Percentiles rank a stretch among this genome's conserved stretches.
phyloP scores from a whole-genome alignment of 2,329 filamentous ascomycete species.

The Lojkania enalia region DNA sequence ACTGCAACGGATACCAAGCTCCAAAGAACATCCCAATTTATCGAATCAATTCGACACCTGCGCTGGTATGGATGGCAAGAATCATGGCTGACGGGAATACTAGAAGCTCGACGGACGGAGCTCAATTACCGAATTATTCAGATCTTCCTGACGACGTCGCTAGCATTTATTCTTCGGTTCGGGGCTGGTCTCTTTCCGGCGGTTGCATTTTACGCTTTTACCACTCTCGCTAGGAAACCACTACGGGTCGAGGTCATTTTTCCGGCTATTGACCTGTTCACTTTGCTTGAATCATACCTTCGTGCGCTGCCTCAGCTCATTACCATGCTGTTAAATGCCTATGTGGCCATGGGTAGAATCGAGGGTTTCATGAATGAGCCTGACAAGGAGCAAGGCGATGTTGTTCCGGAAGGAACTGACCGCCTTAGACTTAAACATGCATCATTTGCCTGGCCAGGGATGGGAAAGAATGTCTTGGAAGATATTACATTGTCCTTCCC shows the following conservation, averaged over 20 bases:
- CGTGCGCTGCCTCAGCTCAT: slow-evolving; percentile 76
- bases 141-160: slow-evolving; percentile 63
- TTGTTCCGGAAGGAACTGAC: slow-evolving; percentile 40
- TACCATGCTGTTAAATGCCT: slow-evolving; percentile 76
- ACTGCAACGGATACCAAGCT: slow-evolving; percentile 75
- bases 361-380: slow-evolving; percentile 86
- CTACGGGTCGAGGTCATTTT: slow-evolving; percentile 83
- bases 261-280: slow-evolving; percentile 80
- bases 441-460: slow-evolving; percentile 79
- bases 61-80: slow-evolving; percentile 84
- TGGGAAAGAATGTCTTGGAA: slow-evolving; percentile 57
- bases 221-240: slow-evolving; percentile 66
- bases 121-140: slow-evolving; percentile 66
- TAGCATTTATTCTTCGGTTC: slow-evolving; percentile 70
- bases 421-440: slow-evolving; percentile 61
- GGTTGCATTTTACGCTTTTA: slow-evolving; percentile 80
- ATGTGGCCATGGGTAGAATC: slow-evolving; percentile 79
- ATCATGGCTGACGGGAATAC: slow-evolving; percentile 70
- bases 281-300: slow-evolving; percentile 72
- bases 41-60: slow-evolving; percentile 80
- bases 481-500: slow-evolving; percentile 60
- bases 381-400: slow-evolving; percentile 64
- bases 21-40: slow-evolving; percentile 81
- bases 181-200: slow-evolving; percentile 77
- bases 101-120: slow-evolving; percentile 69